phyloP scores from a whole-genome alignment of 2,329 filamentous ascomycete species.

The Phialophora expanda region DNA sequence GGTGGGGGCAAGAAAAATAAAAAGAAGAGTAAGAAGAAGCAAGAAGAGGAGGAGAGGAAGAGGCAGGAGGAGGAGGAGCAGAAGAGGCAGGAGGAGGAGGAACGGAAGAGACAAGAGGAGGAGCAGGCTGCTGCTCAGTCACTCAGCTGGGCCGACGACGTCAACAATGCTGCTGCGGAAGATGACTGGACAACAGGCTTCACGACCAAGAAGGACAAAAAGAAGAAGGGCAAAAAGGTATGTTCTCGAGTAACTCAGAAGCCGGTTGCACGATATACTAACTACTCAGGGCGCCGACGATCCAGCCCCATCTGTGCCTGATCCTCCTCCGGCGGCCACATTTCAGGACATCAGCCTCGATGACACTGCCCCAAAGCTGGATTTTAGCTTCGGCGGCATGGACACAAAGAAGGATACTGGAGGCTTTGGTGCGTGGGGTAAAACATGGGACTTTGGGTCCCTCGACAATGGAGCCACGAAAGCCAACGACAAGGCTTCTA shows the following conservation, averaged over 20 bases:
- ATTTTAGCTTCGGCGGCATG: conserved; percentile 61
- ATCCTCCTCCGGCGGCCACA: conserved; percentile 51
- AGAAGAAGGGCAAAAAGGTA: conserved; percentile 63
- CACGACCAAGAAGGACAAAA: conserved; percentile 54
- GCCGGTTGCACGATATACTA: conserved; percentile 7
- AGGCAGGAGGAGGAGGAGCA: conserved; percentile 44
- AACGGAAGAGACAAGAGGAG: conserved; percentile 44
- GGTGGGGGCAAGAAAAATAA: conserved; percentile 45
- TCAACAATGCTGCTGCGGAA: conserved; percentile 50
- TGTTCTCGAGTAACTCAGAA: conserved; percentile 17
- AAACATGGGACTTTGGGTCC: conserved; percentile 60
- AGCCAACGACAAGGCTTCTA: conserved; percentile 41
- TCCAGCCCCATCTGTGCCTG: conserved; percentile 44
- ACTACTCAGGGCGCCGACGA: conserved; percentile 42
- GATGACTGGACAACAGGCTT: conserved; percentile 59
- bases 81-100: conserved; percentile 44
- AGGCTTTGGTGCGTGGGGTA: conserved; percentile 65
- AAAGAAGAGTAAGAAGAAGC: conserved; percentile 45
- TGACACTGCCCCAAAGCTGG: conserved; percentile 62
- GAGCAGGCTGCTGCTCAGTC: conserved; percentile 43
- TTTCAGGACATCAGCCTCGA: conserved; percentile 74
- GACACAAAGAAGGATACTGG: conserved; percentile 48
- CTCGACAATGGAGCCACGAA: conserved; percentile 42
- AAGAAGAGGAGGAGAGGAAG: conserved; percentile 43
- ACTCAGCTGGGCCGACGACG: conserved; percentile 55